Evolutionary conservation across 345 rosid species (phyloP).

Genomic region (Hibiscus mutabilis): DNA sequence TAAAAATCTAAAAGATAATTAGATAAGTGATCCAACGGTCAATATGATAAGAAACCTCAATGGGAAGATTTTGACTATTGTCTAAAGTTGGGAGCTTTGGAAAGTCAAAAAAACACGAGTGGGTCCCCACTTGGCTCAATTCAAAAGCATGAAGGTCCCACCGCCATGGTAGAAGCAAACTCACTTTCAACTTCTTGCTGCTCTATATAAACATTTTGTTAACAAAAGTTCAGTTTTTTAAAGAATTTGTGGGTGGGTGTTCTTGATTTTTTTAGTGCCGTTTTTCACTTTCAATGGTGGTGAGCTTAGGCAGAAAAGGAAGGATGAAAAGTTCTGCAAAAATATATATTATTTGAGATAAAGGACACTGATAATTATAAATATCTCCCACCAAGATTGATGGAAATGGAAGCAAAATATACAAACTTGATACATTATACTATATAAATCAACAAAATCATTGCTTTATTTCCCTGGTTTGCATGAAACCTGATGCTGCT

Average conservation of each 20-base stretch:
- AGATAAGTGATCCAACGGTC: neutral
- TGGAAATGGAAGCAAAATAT: slow-evolving; percentile 7
- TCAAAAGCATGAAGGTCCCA: neutral
- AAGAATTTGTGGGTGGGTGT: neutral
- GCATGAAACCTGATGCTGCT: neutral
- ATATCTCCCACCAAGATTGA: neutral
- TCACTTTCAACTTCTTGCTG: neutral
- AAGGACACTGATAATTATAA: neutral
- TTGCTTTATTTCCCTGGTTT: neutral
- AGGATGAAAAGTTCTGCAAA: neutral
- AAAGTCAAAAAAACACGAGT: neutral
- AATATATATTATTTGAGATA: neutral
- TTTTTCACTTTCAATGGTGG: neutral
- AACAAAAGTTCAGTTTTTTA: neutral
- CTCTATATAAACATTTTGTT: too few species aligned
- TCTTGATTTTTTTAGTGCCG: neutral
- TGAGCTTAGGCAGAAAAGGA: neutral
- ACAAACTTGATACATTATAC: neutral
- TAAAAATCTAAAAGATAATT: neutral
- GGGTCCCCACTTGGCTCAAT: neutral
- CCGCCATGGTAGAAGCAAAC: neutral
- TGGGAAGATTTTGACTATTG: neutral
- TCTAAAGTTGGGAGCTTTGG: neutral
- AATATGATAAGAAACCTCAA: neutral
- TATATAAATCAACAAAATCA: neutral